Evolutionary conservation across 2,329 filamentous ascomycete species (phyloP).

Genomic region (Verticillium nonalfalfae): DNA sequence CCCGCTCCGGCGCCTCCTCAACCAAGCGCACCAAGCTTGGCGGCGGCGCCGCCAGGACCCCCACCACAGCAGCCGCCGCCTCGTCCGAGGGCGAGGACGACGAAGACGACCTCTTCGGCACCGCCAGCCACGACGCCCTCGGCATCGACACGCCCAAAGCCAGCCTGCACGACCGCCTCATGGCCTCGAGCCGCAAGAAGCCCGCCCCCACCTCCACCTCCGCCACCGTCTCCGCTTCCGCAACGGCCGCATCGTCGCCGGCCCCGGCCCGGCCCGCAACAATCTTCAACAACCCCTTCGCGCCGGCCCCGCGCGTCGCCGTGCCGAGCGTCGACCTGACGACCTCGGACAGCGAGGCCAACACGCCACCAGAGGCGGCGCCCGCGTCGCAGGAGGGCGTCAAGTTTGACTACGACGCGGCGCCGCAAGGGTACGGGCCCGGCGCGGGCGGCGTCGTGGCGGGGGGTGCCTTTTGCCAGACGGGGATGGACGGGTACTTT

Average conservation of each 20-base stretch:
- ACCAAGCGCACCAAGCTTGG: slow-evolving; percentile 13
- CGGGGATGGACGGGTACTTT: no score
- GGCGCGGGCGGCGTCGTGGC: no score
- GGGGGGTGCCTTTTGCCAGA: no score
- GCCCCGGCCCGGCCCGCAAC: neutral
- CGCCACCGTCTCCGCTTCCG: neutral
- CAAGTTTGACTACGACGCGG: neutral
- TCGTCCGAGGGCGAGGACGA: slow-evolving; percentile 19
- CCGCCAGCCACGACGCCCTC: slow-evolving; percentile 21
- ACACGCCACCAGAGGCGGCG: slow-evolving; percentile 6
- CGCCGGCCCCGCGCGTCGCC: slow-evolving; percentile 7
- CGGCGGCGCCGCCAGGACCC: slow-evolving; percentile 15
- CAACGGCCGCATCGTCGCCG: neutral
- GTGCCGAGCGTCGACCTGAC: slow-evolving; percentile 9
- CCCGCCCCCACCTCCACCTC: no score
- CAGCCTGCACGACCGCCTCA: slow-evolving; percentile 5
- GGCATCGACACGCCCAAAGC: slow-evolving; percentile 30
- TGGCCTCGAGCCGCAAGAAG: slow-evolving; percentile 5
- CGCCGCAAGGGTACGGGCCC: neutral
- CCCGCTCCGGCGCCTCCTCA: slow-evolving; percentile 6
- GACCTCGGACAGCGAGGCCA: slow-evolving; percentile 12
- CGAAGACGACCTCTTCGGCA: slow-evolving; percentile 17
- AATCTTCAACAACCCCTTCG: slow-evolving; percentile 2
- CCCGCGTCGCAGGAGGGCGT: slow-evolving; percentile 5
- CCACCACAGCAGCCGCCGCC: slow-evolving; percentile 1